A percentile compares a stretch with the other conserved stretches of the same genome.
phyloP scores from a whole-genome alignment of 805 yeast species.

The Yamadazyma akitaensis region DNA sequence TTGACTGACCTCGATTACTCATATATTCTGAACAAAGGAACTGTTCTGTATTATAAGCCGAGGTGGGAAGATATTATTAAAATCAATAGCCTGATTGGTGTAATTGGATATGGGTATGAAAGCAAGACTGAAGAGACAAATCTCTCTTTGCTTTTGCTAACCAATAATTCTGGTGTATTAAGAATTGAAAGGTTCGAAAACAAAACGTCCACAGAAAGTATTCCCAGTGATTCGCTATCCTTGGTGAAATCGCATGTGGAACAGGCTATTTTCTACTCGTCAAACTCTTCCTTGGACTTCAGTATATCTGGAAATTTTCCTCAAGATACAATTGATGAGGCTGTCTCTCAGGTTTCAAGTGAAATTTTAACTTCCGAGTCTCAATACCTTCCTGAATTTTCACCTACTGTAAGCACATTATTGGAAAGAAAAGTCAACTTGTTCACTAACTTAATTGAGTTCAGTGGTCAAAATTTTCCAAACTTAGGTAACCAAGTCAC shows the following conservation, averaged over 20 bases:
- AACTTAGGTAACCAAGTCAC: constrained; percentile 34
- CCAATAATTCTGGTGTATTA: constrained; percentile 59
- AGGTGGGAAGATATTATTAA: constrained; percentile 82
- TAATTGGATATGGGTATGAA: constrained; percentile 62
- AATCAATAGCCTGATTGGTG: constrained; percentile 48
- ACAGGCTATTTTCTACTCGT: constrained; percentile 73
- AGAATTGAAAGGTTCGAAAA: constrained; percentile 47
- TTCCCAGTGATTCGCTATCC: constrained; percentile 13
- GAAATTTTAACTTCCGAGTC: constrained; percentile 60
- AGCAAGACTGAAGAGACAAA: constrained; percentile 26
- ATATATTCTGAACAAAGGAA: constrained; percentile 19
- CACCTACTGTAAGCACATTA: constrained; percentile 50
- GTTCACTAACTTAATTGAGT: constrained; percentile 44
- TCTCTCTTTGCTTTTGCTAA: constrained; percentile 46
- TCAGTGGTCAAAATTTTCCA: constrained; percentile 44
- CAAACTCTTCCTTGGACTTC: constrained; percentile 44
- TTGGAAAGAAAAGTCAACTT: constrained; percentile 48
- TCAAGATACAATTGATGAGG: constrained; percentile 17
- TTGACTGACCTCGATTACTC: constrained; percentile 56
- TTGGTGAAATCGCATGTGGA: constrained; percentile 72
- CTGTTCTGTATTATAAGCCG: constrained; percentile 32
- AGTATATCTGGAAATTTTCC: constrained; percentile 31
- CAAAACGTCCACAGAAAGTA: background rate
- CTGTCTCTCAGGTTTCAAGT: constrained; percentile 47
- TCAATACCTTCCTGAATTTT: constrained; percentile 51